phyloP scores from a whole-genome alignment of 805 yeast genomes.

The Ogataea chonburiensis region DNA sequence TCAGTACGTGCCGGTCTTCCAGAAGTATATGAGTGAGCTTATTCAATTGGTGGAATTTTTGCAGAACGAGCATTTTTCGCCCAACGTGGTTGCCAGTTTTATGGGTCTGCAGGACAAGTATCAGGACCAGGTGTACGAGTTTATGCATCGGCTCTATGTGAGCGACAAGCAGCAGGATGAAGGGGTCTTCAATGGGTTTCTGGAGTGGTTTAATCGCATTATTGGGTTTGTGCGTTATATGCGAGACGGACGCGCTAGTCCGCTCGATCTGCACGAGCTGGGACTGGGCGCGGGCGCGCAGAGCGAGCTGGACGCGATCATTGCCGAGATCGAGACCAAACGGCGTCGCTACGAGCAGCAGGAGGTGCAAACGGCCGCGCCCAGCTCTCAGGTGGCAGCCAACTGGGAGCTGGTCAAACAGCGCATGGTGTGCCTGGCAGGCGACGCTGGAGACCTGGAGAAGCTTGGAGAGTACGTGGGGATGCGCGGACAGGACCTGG shows the following conservation, averaged over 20 bases:
- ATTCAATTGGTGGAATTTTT: constrained; percentile 52
- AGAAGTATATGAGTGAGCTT: constrained; percentile 66
- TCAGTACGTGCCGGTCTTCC: constrained; percentile 61
- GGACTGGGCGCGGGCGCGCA: constrained; percentile 34
- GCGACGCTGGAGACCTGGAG: constrained; percentile 6
- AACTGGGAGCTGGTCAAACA: constrained; percentile 48
- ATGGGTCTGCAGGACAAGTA: constrained; percentile 67
- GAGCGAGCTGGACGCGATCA: constrained; percentile 41
- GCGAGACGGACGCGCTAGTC: constrained; percentile 40
- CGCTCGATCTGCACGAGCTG: constrained; percentile 45
- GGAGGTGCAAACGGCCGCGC: constrained; percentile 17
- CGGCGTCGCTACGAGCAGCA: constrained; percentile 38
- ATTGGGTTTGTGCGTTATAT: constrained; percentile 64
- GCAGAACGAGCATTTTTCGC: constrained; percentile 45
- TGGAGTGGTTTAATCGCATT: constrained; percentile 71
- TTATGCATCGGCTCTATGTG: constrained; percentile 78
- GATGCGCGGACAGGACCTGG: constrained; percentile 39
- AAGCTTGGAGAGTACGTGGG: constrained; percentile 34
- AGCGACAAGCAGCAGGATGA: constrained; percentile 54
- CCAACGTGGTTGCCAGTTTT: constrained; percentile 66
- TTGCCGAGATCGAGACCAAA: constrained; percentile 38
- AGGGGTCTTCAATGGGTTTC: constrained; percentile 62
- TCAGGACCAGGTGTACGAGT: constrained; percentile 67
- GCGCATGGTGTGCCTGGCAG: constrained; percentile 5
- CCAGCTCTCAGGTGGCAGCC: constrained; percentile 28